Base-by-base conservation (phyloP, 2,329 filamentous ascomycete species). In the Microsporum ferrugineum region DNA sequence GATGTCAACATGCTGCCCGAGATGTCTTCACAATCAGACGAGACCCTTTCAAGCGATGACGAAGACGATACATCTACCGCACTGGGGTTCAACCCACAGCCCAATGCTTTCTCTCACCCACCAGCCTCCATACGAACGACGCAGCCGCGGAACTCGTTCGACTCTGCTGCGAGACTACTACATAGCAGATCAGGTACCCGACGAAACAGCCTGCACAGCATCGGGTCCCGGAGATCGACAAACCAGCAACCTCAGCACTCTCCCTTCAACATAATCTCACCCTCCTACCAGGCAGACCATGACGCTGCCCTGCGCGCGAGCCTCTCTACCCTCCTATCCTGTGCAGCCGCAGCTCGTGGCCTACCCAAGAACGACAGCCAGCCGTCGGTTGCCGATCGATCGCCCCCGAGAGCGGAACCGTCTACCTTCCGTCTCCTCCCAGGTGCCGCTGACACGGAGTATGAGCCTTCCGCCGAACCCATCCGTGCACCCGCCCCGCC, bases 311-410 rank as follows among this genome's bases (percentile, higher is more conserved):
- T 99, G 8, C 86, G 94, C 38, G 91, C 94, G 23, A 96, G 90
- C 57, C 80, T 99, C n/a, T 96, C 91, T 0, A 97, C 94, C 0
- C 81, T 99, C 10, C 83, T 99, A 10, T 96, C 92, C n/a, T 95
- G 90, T 69, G 92, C 91, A 0, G 91, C 91, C 2, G 94, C 92
- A 0, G 94, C 92, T 1, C 84, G 94, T 49, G 88, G 88, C 2
- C 78, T 94, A 14, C 84, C 87, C 0, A 96, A 94, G 70, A 68
- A 68, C 62, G 76, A 73, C 55, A 70, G 63, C 43, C 70, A 71
- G 55, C 73, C 57, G 38, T 10, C 60, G 60, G 43, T 63, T 53
- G 38, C 68, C 64, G 39, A 69, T 57, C 23, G 49, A 31, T 34
- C 69, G 0, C 33, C 65, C 4, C 59, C 67, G 10, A 65, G 67